Base-by-base conservation (phyloP, 2,329 filamentous ascomycete genomes). In the Xylariaceae sp. region DNA sequence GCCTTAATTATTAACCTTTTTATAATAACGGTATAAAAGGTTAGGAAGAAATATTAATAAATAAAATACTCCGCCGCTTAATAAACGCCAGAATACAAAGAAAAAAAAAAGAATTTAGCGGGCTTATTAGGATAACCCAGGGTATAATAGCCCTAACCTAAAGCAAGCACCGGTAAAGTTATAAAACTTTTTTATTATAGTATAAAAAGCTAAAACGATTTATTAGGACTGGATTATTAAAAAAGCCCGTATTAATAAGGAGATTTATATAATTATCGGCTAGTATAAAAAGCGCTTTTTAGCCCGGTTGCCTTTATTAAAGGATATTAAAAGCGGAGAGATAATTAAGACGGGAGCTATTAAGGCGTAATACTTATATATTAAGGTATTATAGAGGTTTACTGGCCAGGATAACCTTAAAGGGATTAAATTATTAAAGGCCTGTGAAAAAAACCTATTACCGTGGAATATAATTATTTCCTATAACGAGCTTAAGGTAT, bases 11-110 rank as follows among this genome's bases (percentile, higher is more conserved):
- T 27, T 27, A 27, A 27, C 8, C 13, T 14, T 30, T 30, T 17
- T 30, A 9, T 17, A 16, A 30, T 30, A 16, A 30, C 8, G 9
- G 13, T 14, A 27, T 30, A 17, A 27, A 27, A 11, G n/a, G n/a
- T n/a, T n/a, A n/a, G n/a, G 16, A 16, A 30, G 10, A 7, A 16
- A 17, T 30, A 30, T 30, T 30, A 30, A 17, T 30, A 30, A 30
- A 27, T 9, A 14, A 7, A n/a, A n/a, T n/a, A n/a, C n/a, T n/a
- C n/a, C n/a, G n/a, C n/a, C n/a, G n/a, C n/a, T n/a, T n/a, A n/a
- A 14, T 10, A 27, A 27, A 27, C 13, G 25, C 8, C 14, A 27
- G 8, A 27, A 11, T 27, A 27, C 8, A 27, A 27, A 27, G 8
- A 9, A 10, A 27, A 27, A 10, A 27, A 14, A 10, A 27, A 27